Evolutionary conservation across 1,139 yeast species (phyloP).

Genomic region (Meyerozyma athensensis): DNA sequence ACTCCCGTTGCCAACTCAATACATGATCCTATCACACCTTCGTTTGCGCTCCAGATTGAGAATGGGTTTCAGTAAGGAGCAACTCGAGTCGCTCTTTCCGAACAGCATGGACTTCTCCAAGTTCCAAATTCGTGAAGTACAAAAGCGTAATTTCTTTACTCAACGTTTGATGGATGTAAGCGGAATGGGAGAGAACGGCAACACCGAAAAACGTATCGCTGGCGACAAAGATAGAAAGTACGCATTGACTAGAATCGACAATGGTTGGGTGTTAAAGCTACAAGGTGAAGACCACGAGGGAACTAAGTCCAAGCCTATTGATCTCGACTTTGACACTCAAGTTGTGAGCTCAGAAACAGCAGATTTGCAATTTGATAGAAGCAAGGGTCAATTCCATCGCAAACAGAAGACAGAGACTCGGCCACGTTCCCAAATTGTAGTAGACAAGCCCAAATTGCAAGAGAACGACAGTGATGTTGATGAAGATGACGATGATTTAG

Average conservation of each 20-base stretch:
- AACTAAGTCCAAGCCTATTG: slow-evolving; percentile 37
- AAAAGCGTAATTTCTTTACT: slow-evolving; percentile 84
- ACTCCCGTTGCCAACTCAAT: slow-evolving; percentile 78
- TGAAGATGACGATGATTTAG: slow-evolving; percentile 19
- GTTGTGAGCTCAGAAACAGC: background rate
- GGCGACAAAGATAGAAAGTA: slow-evolving; percentile 80
- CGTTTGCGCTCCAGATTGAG: slow-evolving; percentile 82
- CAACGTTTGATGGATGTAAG: slow-evolving; percentile 80
- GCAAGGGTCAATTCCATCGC: background rate
- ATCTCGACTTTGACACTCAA: slow-evolving; percentile 22
- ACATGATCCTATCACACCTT: slow-evolving; percentile 79
- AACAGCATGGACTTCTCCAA: slow-evolving; percentile 84
- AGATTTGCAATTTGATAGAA: background rate
- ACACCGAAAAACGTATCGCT: slow-evolving; percentile 59
- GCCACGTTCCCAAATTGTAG: background rate
- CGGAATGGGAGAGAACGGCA: slow-evolving; percentile 69
- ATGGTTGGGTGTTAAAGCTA: slow-evolving; percentile 84
- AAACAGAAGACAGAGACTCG: background rate
- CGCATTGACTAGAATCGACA: slow-evolving; percentile 67
- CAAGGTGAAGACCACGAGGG: slow-evolving; percentile 37
- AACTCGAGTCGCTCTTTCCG: slow-evolving; percentile 75
- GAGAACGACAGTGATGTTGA: slow-evolving; percentile 12
- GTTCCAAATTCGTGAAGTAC: slow-evolving; percentile 90
- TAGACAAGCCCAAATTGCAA: slow-evolving; percentile 11
- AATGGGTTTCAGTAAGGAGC: slow-evolving; percentile 91